Evolutionary conservation across 331 rosid genomes (phyloP), one percentile per base, ranked within the genome.

Genomic region (Quercus lobata): DNA sequence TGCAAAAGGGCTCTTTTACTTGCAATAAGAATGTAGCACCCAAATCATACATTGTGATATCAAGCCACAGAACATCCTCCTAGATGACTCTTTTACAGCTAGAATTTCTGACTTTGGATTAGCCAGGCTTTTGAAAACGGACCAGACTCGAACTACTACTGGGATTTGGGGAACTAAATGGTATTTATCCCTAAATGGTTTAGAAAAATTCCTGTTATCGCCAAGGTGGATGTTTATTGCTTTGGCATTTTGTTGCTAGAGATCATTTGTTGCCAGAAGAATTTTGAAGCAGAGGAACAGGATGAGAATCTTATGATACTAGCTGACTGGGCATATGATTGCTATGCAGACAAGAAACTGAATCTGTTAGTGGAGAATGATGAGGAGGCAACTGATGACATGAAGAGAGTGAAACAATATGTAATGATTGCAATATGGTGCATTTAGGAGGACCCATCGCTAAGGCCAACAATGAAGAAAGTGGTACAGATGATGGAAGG

Each of bases 161-260:
- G 4, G 49, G 10, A 77, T 77, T 58, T 27, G 85, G 12, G 81
- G 85, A 37, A 77, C 81, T 27, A 82, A 72, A 82, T 82, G 85
- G 2, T 82, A 82, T 21, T 71, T 82, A 1, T 22, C 3, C 78
- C 79, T 37, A 81, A 76, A 53, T 81, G 84, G 84, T 81, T 81
- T 19, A 76, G 69, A 34, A 18, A 0, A 16, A 6, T 18, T 17
- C 77, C 84, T 1, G 32, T 81, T 60, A 76, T 78, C 12, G 21
- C 19, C 6, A 66, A 80, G 4, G 70, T 56, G 2, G 76, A 80
- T 74, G 71, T 56, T 32, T 74, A 57, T 53, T 74, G 83, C 75
- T 15, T 63, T 17, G 83, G 75, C 1, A 73, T 82, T 37, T 11
- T 82, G 72, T 57, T 72, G 62, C 55, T 82, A 22, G 82, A 82